Percentiles rank a stretch among this genome's conserved stretches.
Evolutionary conservation across 495 filamentous ascomycete genomes (phyloP).

Genomic region (Penicillium mononematosum): DNA sequence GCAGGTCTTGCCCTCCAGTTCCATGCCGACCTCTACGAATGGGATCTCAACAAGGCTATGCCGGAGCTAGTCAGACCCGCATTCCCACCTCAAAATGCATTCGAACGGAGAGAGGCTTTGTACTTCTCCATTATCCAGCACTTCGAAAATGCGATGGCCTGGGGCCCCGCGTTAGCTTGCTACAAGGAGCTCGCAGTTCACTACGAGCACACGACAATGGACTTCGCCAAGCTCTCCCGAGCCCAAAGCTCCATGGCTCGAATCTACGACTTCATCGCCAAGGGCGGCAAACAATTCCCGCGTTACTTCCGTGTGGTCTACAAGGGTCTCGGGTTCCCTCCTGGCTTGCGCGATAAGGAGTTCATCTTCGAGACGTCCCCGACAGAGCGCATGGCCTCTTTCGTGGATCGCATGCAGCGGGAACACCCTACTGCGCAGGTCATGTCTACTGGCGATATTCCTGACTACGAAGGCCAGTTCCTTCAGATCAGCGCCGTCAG

Average conservation of each 20-base stretch:
- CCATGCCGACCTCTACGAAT: constrained; percentile 90
- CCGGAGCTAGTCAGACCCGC: constrained; percentile 67
- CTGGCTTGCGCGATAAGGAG: constrained; percentile 79
- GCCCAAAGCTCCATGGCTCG: constrained; percentile 89
- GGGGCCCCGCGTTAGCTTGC: constrained; percentile 83
- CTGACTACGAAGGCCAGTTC: constrained; percentile 91
- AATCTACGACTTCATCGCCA: constrained; percentile 84
- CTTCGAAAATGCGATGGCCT: constrained; percentile 89
- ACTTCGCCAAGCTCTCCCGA: constrained; percentile 87
- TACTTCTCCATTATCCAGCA: constrained; percentile 93
- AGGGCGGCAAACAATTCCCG: constrained; percentile 71
- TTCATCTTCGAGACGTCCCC: constrained; percentile 85
- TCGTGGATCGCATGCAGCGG: constrained; percentile 90
- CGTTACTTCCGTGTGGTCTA: constrained; percentile 93
- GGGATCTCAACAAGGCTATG: constrained; percentile 72
- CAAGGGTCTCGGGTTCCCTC: constrained; percentile 86
- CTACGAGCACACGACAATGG: constrained; percentile 85
- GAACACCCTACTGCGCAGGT: constrained; percentile 88
- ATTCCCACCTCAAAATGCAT: constrained; percentile 81
- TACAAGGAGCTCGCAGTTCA: constrained; percentile 88
- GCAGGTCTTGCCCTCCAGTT: constrained; percentile 87
- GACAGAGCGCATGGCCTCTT: constrained; percentile 71
- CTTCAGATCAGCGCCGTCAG: constrained; percentile 78
- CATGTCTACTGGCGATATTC: constrained; percentile 63
- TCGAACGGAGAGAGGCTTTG: constrained; percentile 88